Evolutionary conservation across 805 yeast genomes (phyloP), one percentile per base, ranked within the genome.

Genomic region (Schizosaccharomyces osmophilus): DNA sequence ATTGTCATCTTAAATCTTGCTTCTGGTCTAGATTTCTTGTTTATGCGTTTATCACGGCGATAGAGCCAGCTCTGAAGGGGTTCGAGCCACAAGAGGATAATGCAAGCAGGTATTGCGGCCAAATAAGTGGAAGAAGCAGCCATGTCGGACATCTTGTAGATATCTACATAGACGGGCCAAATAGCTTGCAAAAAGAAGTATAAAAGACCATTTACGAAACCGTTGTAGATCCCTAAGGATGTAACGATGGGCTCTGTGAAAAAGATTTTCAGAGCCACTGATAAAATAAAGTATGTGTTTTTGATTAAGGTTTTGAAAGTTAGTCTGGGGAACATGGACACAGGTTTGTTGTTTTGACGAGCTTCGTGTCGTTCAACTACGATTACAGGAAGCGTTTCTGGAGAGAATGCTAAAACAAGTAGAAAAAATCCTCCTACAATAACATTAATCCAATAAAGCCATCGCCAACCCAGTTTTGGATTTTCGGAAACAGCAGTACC

Each of bases 391-490:
- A 57, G 45, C 13, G 60, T 57, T 41, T 57, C 60, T n/a, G 60
- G 60, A 5, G 39, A 13, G 36, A 57, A 31, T 3, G 45, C 31
- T 15, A 57, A 63, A 22, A 75, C 68, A 9, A 73, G 63, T 1
- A 77, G 67, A 1, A 74, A 65, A n/a, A 78, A 73, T 2, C 78
- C 71, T 1, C 78, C 77, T 68, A 83, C 70, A 60, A 84, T 79
- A 64, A 86, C 94, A 2, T 82, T 77, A 62, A 85, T 74, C 70
- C 84, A 85, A 63, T 76, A 77, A n/a, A 85, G 78, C 90, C 93
- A 84, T 69, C 94, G 76, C 93, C 94, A 87, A n/a, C 87, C 84
- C 59, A 72, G 64, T 69, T 73, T 71, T 13, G 72, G 67, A 64
- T 77, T 74, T 36, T 73, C 77, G 41, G 81, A 79, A 36, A 57